Evolutionary conservation across 306 rosid genomes (phyloP).

Genomic region (Prunus kanzakura): DNA sequence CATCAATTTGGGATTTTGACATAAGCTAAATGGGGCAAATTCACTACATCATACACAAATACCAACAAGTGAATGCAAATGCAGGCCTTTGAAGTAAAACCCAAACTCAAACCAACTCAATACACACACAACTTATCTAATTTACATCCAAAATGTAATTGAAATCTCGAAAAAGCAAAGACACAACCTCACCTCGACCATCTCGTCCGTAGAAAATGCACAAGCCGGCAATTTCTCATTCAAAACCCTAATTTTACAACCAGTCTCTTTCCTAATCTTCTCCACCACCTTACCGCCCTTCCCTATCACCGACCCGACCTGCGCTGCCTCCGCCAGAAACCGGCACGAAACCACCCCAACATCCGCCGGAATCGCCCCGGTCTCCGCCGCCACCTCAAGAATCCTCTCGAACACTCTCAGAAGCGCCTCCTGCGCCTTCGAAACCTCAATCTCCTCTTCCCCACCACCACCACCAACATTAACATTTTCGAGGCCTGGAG

Average conservation of each 20-base stretch:
- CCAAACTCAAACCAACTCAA: background rate
- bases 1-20: background rate
- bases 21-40: background rate
- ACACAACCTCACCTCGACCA: conserved; percentile 63
- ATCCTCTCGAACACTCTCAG: conserved; percentile 87
- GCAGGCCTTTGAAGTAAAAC: background rate
- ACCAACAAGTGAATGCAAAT: background rate
- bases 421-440: conserved; percentile 87
- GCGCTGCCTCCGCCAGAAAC: conserved; percentile 57
- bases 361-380: conserved; percentile 51
- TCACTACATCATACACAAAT: background rate
- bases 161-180: background rate
- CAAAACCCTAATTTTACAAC: conserved; percentile 68
- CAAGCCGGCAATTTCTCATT: conserved; percentile 65
- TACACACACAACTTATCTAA: background rate
- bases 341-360: conserved; percentile 72
- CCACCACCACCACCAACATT: background rate
- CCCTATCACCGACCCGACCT: conserved; percentile 80
- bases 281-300: conserved; percentile 92
- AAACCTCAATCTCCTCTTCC: conserved; percentile 43
- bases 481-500: background rate
- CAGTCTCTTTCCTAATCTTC: conserved; percentile 80
- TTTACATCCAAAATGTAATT: background rate
- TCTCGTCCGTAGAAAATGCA: conserved; percentile 61
- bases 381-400: conserved; percentile 87